A percentile compares a stretch with the other conserved stretches of the same genome.
These are phyloP conservation scores for Russula brevipes DNA, from an alignment of 768 basidiomycete species.

Conservation along the genomic window DNA sequence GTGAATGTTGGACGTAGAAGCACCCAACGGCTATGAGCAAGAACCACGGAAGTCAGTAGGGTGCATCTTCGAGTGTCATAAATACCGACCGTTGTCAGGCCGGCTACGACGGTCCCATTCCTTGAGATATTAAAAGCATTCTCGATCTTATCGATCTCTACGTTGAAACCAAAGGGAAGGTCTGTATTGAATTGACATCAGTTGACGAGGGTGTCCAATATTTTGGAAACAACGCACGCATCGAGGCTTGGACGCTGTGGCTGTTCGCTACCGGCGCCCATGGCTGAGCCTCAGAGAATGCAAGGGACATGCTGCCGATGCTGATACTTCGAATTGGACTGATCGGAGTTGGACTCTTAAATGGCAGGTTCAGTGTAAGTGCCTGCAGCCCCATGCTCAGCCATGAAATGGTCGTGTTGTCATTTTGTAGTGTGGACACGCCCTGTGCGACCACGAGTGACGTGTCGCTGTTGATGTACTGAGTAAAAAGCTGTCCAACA, in stretches of 20 bases:
- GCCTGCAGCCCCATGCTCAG: constrained; percentile 55
- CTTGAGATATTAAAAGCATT: constrained; percentile 60
- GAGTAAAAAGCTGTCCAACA: constrained; percentile 63
- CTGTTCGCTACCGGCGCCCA: constrained; percentile 58
- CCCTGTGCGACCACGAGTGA: constrained; percentile 59
- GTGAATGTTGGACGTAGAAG: constrained; percentile 54
- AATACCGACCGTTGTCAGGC: constrained; percentile 49
- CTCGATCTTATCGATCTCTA: constrained; percentile 54
- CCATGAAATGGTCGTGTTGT: constrained; percentile 59
- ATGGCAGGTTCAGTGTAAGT: constrained; percentile 58
- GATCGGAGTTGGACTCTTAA: constrained; percentile 48
- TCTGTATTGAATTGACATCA: constrained; percentile 35
- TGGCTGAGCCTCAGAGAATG: constrained; percentile 47
- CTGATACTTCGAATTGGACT: constrained; percentile 59
- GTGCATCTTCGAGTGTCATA: background rate
- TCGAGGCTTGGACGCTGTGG: constrained; percentile 51
- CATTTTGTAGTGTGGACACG: constrained; percentile 50
- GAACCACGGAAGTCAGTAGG: background rate
- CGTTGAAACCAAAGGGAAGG: constrained; percentile 65
- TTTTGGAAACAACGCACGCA: constrained; percentile 39
- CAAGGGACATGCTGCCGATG: constrained; percentile 55
- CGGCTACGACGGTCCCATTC: constrained; percentile 49
- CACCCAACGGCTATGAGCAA: constrained; percentile 48
- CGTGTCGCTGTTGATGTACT: constrained; percentile 59
- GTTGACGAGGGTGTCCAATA: background rate